Evolutionary conservation across 345 rosid species (phyloP), one percentile per base, ranked within the genome.

Genomic region (Adansonia digitata): DNA sequence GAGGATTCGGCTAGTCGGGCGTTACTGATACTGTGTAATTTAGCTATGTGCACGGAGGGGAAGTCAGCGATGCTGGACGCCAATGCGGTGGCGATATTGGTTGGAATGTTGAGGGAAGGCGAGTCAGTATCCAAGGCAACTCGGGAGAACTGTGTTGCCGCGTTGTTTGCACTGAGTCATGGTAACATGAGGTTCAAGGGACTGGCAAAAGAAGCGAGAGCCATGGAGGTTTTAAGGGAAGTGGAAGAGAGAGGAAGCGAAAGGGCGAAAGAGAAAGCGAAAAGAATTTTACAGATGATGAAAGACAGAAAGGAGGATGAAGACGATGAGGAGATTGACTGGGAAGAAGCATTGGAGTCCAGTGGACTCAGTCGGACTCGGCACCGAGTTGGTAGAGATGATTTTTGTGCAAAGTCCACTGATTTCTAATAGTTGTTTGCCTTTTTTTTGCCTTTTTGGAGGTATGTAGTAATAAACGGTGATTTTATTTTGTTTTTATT

Each of bases 121-220:
- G 63, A 57, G 37, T 12, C 27, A 35, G 63, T 57, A 26, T 27
- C 35, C 35, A 57, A 29, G 8, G 63, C 18, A 57, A 57, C 63
- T 12, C 34, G 35, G n/a, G 63, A 57, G 63, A 57, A 57, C 63
- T 57, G 63, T 27, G 63, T 57, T 57, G 63, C 63, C 0, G 63
- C 63, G 31, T 57, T 57, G 63, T 57, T 57, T 57, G 63, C 63
- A 2, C 37, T 57, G n/a, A 27, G 63, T 5, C 63, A 26, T 17
- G 63, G 63, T 27, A 57, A 35, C 63, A 20, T 57, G 63, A 57
- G 63, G 63, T 57, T 57, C 63, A 57, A 57, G 63, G 63, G 63
- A 57, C 35, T 57, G 35, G 63, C 63, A 12, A 57, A 57, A 57
- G 63, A 57, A 57, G 63, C 63, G 1, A 26, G 63, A 57, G 63